A percentile compares a stretch with the other conserved stretches of the same genome.
Conservation (phyloP, 495 filamentous ascomycete species). For the Choiromyces venosus region DNA sequence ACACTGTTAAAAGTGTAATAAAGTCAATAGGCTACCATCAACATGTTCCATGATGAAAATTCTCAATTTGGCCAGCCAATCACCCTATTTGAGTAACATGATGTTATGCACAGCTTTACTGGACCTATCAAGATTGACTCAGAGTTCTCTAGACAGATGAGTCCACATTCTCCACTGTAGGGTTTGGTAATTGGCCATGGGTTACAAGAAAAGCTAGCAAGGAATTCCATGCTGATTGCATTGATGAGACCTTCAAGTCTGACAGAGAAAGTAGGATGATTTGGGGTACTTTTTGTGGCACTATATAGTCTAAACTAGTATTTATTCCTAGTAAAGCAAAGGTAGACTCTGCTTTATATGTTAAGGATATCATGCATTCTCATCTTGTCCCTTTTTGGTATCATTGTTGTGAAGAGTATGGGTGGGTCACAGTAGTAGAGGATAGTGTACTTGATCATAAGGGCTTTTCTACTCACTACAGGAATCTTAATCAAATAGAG, state of each 20-base stretch:
- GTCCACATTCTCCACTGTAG: constrained; percentile 13
- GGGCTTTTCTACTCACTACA: too few relatives aligned
- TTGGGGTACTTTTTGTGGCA: constrained; percentile 21
- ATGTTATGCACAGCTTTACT: constrained; percentile 3
- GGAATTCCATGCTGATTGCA: constrained; percentile 17
- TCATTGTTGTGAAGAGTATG: too few relatives aligned
- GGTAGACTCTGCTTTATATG: constrained; percentile 18
- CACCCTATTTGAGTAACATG: constrained; percentile 3
- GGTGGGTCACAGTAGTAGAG: too few relatives aligned
- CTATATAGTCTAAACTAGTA: constrained; percentile 18
- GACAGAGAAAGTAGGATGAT: constrained; percentile 11
- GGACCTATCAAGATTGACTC: constrained; percentile 14
- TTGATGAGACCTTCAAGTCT: constrained; percentile 13
- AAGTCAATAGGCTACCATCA: too few relatives aligned
- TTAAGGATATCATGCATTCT: not conserved
- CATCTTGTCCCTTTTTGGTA: too few relatives aligned
- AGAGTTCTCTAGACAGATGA: constrained; percentile 22
- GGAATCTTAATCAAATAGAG: too few relatives aligned
- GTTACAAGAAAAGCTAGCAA: constrained; percentile 14
- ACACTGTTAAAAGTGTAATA: too few relatives aligned
- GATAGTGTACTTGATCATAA: too few relatives aligned
- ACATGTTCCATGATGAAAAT: too few relatives aligned
- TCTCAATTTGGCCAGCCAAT: not conserved
- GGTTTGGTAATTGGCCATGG: constrained; percentile 6
- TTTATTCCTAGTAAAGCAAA: constrained; percentile 13